A percentile compares a stretch with the other conserved stretches of the same genome.
Evolutionary conservation across 129 eudicot species (phyloP).

Genomic region (Tagetes patula): DNA sequence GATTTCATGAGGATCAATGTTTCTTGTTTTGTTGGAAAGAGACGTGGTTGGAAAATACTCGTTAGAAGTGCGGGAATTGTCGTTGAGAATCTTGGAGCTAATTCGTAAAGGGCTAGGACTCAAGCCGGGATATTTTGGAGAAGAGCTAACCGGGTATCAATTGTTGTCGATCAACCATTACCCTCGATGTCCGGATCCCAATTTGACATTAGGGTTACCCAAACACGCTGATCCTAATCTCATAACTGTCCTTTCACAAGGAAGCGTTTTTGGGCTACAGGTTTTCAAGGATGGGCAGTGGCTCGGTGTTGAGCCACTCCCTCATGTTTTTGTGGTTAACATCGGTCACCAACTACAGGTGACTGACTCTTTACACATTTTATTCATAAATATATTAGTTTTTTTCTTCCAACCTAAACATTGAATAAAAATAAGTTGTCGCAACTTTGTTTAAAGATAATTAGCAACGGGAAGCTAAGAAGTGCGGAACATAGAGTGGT

Average conservation of each 20-base stretch:
- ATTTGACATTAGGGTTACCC: slow-evolving; percentile 60
- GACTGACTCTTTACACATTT: not conserved
- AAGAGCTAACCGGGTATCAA: slow-evolving; percentile 40
- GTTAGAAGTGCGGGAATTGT: slow-evolving; percentile 42
- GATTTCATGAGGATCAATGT: slow-evolving; percentile 11
- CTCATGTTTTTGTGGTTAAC: slow-evolving; percentile 58
- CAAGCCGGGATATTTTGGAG: slow-evolving; percentile 44
- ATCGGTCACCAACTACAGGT: slow-evolving; percentile 69
- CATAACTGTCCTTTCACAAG: slow-evolving; percentile 55
- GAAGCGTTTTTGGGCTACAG: slow-evolving; percentile 60
- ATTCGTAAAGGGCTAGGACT: slow-evolving; percentile 65
- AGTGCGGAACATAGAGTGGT: slow-evolving; percentile 53
- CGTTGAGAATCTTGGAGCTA: slow-evolving; percentile 47
- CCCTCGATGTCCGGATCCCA: slow-evolving; percentile 70
- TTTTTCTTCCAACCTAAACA: not conserved
- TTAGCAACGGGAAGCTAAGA: slow-evolving; percentile 49
- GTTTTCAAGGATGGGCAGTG: slow-evolving; percentile 50
- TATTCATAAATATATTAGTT: not conserved
- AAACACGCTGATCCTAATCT: slow-evolving; percentile 65
- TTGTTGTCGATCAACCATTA: slow-evolving; percentile 56
- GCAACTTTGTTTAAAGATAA: slow-evolving; percentile 35
- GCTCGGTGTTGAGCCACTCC: slow-evolving; percentile 59
- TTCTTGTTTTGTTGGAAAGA: slow-evolving; percentile 18
- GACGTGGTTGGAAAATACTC: slow-evolving; percentile 44
- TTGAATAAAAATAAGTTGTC: no score